phyloP scores from a whole-genome alignment of 2,329 filamentous ascomycete species.

The Epichloe brachyelytri region DNA sequence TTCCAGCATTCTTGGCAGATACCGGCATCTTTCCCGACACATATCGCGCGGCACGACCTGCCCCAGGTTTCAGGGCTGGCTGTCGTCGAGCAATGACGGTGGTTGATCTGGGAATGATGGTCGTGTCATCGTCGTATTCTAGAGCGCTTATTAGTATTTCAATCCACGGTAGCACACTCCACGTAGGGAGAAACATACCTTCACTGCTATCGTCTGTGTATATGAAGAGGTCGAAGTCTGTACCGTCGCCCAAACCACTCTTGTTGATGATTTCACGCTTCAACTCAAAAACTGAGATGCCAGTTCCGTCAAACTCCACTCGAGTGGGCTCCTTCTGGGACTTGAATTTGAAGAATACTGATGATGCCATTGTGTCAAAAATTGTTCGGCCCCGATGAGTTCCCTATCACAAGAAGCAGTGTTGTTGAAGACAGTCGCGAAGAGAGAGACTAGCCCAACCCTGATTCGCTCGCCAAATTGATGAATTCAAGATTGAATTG shows the following conservation, averaged over 20 bases:
- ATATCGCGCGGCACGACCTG: constrained; percentile 85
- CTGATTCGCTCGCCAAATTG: background rate
- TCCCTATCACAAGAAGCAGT: constrained; percentile 15
- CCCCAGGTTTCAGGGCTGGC: constrained; percentile 72
- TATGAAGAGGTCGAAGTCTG: constrained; percentile 90
- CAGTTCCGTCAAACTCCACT: constrained; percentile 93
- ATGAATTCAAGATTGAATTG: constrained; percentile 6
- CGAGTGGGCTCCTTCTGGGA: constrained; percentile 91
- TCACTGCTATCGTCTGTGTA: constrained; percentile 86
- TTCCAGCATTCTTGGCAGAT: constrained; percentile 67
- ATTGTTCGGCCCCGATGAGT: constrained; percentile 6
- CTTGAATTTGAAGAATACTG: constrained; percentile 99
- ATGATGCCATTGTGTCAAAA: constrained; percentile 67
- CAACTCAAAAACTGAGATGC: constrained; percentile 95
- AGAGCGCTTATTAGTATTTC: constrained; percentile 15
- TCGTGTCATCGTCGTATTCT: constrained; percentile 98
- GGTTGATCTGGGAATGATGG: constrained; percentile 90
- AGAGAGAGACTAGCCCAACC: background rate
- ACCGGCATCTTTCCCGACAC: constrained; percentile 92
- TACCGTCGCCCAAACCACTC: constrained; percentile 86
- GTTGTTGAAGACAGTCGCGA: constrained; percentile 6
- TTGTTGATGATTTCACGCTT: constrained; percentile 97
- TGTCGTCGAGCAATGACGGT: constrained; percentile 82
- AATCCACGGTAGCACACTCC: background rate
- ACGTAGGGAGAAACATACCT: constrained; percentile 42